Base-by-base conservation (phyloP, 2,329 filamentous ascomycete species). In the Mycogone perniciosa region DNA sequence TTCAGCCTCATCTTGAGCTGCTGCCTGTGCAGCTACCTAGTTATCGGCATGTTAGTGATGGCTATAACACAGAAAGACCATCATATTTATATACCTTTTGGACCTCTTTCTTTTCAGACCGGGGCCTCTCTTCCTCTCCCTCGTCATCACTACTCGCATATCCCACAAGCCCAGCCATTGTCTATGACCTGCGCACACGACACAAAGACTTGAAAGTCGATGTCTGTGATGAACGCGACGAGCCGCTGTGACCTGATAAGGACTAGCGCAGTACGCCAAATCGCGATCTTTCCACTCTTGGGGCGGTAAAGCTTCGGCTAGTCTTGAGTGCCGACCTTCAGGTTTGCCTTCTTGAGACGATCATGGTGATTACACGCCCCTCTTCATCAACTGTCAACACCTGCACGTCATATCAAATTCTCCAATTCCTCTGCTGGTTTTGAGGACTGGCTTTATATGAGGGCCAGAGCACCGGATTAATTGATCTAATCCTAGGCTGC, bases 91-190 rank as follows among this genome's bases (percentile, higher is more conserved):
- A 42, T 45, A 45, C 42, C 46, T 51, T 39, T 48, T 37, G 29
- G 10, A 13, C 20, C 8, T 29, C 4, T 3, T 47, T 34, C 26
- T 43, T 31, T 26, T 51, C 37, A 5, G 38, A 31, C 39, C 26
- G 45, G 44, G 30, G 48, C n/a, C 44, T 44, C 7, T 60, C 46
- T 3, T 57, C 56, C 2, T 71, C 71, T 3, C 73, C 70, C 5
- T 76, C 76, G 2, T 77, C 76, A 40, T 77, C 75, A 50, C 76
- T 79, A 57, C 76, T 79, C 10, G 68, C 74, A 54, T 79, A 79
- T 33, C 60, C 67, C 6, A 79, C 76, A 9, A 79, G 68, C 1
- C 68, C 74, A 41, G 68, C 68, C 72, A 75, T 71, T 46, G 38
- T 35, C 7, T n/a, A 37, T 38, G 10, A 11, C 48, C 11, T 42